Base-by-base conservation (phyloP, 2,329 filamentous ascomycete species). In the Cercospora janseana region DNA sequence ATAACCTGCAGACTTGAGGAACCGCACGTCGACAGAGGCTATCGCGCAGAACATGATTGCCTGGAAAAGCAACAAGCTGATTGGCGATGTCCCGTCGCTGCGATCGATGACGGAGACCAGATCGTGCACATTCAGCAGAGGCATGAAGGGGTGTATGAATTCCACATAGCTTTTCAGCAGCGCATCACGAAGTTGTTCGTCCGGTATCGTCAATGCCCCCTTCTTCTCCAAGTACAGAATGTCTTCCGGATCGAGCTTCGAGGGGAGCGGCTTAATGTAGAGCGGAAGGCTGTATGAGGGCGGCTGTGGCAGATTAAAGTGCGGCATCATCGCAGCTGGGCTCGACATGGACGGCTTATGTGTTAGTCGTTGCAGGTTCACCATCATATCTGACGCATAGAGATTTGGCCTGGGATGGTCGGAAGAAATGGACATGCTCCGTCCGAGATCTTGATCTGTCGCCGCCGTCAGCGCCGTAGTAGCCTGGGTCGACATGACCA, bases 81-180 rank as follows among this genome's bases (percentile, higher is more conserved):
- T 78, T 7, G 85, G 84, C 59, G 81, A 77, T 38, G 79, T 76
- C 10, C 87, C 87, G 66, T 93, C 86, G 8, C 78, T 75, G 50
- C 77, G 75, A 61, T 83, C 81, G 57, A 90, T 77, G 35, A 79
- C 76, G 42, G 73, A 68, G 7, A 84, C 64, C 50, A 84, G 80
- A 24, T 83, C 80, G 55, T 82, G 76, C 40, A 84, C 61, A 52
- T 84, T 89, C 56, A 96, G 73, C 24, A 95, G 75, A 18, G 92
- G 92, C 88, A 96, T 95, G 68, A 88, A 96, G 1, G 91, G 89
- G 67, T 96, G 87, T 6, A 96, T 89, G 67, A 86, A 95, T 72
- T 95, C 87, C 54, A 92, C 79, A 62, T 93, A 96, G 29, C 83
- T 83, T 60, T 85, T 83, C 12, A 97, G 74, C 34, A 96, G 77